A percentile compares a stretch with the other conserved stretches of the same genome.
These are phyloP conservation scores for Conringia planisiliqua DNA, from an alignment of 345 rosid genomes.

Conservation along the genomic window DNA sequence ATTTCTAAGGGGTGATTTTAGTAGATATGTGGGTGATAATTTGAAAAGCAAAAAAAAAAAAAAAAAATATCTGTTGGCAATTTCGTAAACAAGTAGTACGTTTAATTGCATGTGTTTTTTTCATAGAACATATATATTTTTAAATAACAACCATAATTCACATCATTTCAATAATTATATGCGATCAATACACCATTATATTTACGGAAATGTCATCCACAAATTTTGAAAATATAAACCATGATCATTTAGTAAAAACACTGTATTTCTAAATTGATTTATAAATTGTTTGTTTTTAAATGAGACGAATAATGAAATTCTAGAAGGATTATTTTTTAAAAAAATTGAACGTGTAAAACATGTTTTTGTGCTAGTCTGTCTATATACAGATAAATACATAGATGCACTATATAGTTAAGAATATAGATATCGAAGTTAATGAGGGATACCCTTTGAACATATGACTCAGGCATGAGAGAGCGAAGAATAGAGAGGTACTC, in stretches of 20 bases:
- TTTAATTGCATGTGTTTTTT: not conserved
- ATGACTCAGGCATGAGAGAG: conserved; percentile 83
- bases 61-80: not conserved
- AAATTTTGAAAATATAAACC: not conserved
- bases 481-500: conserved; percentile 75
- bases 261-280: not conserved
- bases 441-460: conserved; percentile 68
- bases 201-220: not conserved
- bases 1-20: not conserved
- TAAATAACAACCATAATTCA: not conserved
- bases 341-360: not conserved
- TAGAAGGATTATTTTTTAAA: no score
- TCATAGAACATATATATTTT: not conserved
- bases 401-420: not conserved
- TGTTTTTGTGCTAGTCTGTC: not conserved
- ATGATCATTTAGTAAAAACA: not conserved
- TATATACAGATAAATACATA: not conserved
- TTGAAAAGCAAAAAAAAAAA: no score
- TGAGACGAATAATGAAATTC: no score
- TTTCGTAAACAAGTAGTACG: not conserved
- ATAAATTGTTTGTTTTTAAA: no score
- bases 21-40: not conserved
- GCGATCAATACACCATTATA: no score
- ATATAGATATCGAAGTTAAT: not conserved
- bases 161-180: not conserved